Conservation (phyloP, 306 rosid genomes). For the Gleditsia sinensis region DNA sequence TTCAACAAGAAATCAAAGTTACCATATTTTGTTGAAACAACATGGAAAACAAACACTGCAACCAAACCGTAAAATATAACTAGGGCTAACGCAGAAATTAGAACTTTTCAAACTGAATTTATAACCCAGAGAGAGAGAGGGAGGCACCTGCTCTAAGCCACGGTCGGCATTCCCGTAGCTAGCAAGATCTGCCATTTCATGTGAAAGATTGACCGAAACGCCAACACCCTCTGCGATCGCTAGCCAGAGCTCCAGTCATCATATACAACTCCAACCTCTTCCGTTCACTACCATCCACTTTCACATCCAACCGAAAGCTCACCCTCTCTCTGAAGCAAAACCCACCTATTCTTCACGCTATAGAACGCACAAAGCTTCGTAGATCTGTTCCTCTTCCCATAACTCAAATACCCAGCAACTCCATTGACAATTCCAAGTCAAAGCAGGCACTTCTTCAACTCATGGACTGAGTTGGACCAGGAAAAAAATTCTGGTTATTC, state of each 20-base stretch:
- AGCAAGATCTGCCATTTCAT: constrained; percentile 99
- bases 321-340: constrained; percentile 24
- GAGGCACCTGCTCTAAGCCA: constrained; percentile 72
- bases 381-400: constrained; percentile 53
- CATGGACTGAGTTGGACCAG: constrained; percentile 32
- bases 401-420: constrained; percentile 41
- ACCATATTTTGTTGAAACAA: neutral
- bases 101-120: constrained; percentile 2
- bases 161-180: constrained; percentile 93
- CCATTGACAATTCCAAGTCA: constrained; percentile 49
- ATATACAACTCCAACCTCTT: constrained; percentile 63
- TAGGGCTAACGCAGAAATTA: neutral
- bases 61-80: constrained; percentile 1
- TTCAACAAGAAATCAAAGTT: neutral
- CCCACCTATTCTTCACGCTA: constrained; percentile 32
- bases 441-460: constrained; percentile 37
- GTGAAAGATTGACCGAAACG: constrained; percentile 66
- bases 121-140: constrained; percentile 27
- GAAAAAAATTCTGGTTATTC: constrained; percentile 11
- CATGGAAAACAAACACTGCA: neutral
- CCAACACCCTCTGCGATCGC: constrained; percentile 95
- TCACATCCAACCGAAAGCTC: constrained; percentile 39
- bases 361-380: constrained; percentile 34
- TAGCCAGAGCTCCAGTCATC: constrained; percentile 87
- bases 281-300: constrained; percentile 79